Conservation (phyloP, 192 early-diverging fungal genomes). For the Coemansia sp. region DNA sequence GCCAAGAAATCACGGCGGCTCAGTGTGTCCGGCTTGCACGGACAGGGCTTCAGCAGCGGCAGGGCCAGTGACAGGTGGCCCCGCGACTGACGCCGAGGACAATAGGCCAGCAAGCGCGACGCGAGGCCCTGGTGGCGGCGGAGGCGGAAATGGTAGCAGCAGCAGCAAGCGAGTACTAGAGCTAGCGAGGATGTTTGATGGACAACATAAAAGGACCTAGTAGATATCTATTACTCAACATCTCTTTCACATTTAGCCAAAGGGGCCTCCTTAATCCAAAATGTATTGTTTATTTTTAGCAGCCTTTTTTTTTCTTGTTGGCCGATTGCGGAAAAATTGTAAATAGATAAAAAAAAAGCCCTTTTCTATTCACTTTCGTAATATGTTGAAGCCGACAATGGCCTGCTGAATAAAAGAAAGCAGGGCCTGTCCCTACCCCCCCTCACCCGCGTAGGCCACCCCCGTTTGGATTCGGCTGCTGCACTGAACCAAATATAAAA, state of each 20-base stretch:
- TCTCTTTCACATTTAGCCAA: not conserved
- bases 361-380: too few species aligned
- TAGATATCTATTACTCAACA: not conserved
- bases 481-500: not conserved
- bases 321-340: not conserved
- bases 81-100: not conserved
- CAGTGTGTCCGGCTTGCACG: slow-evolving; percentile 14
- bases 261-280: not conserved
- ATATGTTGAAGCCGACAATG: not conserved
- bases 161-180: slow-evolving; percentile 30
- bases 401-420: not conserved
- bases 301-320: not conserved
- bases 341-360: not conserved
- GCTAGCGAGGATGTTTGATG: slow-evolving; percentile 46
- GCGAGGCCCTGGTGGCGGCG: not conserved
- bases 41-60: not conserved
- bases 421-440: slow-evolving; percentile 2
- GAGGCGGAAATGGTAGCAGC: not conserved
- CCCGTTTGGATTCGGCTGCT: not conserved
- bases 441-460: not conserved
- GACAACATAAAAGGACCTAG: slow-evolving; percentile 1
- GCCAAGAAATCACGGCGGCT: slow-evolving; percentile 3
- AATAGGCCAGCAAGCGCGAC: not conserved
- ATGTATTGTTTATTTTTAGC: not conserved
- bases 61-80: not conserved